Evolutionary conservation across 768 basidiomycete species (phyloP), one percentile per base, ranked within the genome.

Genomic region (Hypholoma fasciculare): DNA sequence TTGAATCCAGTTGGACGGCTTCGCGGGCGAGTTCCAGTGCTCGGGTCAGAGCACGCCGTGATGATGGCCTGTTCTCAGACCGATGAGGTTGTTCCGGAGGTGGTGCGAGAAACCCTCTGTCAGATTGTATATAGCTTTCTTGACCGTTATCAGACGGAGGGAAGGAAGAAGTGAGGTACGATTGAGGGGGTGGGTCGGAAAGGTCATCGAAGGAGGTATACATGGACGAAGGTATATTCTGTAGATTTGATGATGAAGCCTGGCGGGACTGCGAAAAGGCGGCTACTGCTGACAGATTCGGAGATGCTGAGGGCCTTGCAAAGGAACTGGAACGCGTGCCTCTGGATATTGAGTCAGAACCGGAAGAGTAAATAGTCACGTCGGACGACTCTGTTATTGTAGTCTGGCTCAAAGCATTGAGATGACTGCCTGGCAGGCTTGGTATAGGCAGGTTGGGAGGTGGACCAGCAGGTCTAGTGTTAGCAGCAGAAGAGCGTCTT

Each of bases 21-120:
- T 94, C 90, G 36, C 94, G 87, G 13, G 94, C 94, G 12, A 95
- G 81, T 65, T 94, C 91, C 49, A 96, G 77, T 1, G 94, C 94
- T 63, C 83, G 81, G 16, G 94, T 96, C 26, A 96, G 78, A 26
- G 94, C 92, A 54, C 90, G 84, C 56, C 94, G 85, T 26, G 94
- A 94, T 17, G 94, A 94, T 11, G 88, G 88, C 50, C 82, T 74
- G 50, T 80, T 74, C 61, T 87, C 85, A 37, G 78, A 71, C 52
- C 78, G 77, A 56, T 81, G 74, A 40, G 68, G 53, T 14, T 64
- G 60, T 16, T 72, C 68, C 39, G 62, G 56, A 13, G 68, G 64
- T 44, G 60, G 66, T 14, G 62, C 67, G 37, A 65, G 67, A 37
- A 68, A 62, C 16, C 56, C 60, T 55, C 63, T 68, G 56, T 68